A percentile compares a stretch with the other conserved stretches of the same genome.
phyloP scores from a whole-genome alignment of 371 early-diverging fungal genomes.

The Mortierella sp. region DNA sequence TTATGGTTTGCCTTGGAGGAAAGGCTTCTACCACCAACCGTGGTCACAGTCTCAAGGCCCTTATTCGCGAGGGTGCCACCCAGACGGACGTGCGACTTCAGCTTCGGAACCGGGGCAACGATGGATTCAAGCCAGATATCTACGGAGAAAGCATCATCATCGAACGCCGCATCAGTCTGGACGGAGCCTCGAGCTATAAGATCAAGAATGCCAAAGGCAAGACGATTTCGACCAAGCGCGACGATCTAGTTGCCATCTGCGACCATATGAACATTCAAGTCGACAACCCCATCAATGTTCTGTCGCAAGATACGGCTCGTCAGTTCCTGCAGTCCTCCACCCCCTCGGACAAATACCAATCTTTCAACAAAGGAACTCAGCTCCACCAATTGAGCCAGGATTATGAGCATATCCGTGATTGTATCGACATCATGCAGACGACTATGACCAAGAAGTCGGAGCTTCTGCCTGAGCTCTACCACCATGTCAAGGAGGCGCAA shows the following conservation, averaged over 20 bases:
- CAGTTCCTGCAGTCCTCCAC: conserved; percentile 90
- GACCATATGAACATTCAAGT: conserved; percentile 94
- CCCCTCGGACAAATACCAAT: conserved; percentile 88
- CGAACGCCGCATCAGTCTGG: conserved; percentile 85
- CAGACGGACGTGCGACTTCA: conserved; percentile 77
- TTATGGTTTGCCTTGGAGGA: conserved; percentile 93
- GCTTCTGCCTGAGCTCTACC: conserved; percentile 72
- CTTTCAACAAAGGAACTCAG: conserved; percentile 92
- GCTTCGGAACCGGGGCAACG: conserved; percentile 87
- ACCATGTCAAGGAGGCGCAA: conserved; percentile 74
- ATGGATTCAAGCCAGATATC: conserved; percentile 83
- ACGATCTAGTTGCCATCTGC: conserved; percentile 85
- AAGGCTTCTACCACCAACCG: conserved; percentile 91
- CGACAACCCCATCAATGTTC: conserved; percentile 93
- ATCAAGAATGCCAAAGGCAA: conserved; percentile 76
- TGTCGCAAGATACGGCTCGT: conserved; percentile 95
- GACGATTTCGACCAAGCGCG: conserved; percentile 79
- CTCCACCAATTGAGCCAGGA: conserved; percentile 83
- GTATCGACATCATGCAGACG: conserved; percentile 70
- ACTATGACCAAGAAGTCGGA: conserved; percentile 73
- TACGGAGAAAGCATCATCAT: conserved; percentile 89
- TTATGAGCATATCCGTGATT: conserved; percentile 77
- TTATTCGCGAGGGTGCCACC: conserved; percentile 90
- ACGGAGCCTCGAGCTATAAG: conserved; percentile 81
- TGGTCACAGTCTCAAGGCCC: conserved; percentile 79